Conservation (phyloP, 345 rosid genomes). For the Sonneratia alba region DNA sequence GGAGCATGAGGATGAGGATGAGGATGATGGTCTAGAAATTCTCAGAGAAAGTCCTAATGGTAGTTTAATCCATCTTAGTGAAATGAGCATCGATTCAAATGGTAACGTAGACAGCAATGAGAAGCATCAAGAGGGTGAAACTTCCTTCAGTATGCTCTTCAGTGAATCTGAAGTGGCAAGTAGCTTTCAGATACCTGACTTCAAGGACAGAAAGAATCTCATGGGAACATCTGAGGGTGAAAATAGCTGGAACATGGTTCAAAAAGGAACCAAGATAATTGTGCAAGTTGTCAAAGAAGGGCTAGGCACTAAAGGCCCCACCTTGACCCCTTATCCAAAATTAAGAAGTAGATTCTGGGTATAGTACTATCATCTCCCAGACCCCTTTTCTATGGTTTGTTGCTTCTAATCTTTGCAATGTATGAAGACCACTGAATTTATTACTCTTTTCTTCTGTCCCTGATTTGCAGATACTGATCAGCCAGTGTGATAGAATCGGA, state of each 20-base stretch:
- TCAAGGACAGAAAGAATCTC: slow-evolving; percentile 23
- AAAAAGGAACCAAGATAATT: slow-evolving; percentile 81
- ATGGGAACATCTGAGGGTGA: slow-evolving; percentile 19
- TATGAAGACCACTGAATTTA: slow-evolving; percentile 2
- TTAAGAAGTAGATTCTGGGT: slow-evolving; percentile 97
- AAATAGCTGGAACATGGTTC: slow-evolving; percentile 68
- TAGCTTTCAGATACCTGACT: slow-evolving; percentile 24
- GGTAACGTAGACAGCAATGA: slow-evolving; percentile 34
- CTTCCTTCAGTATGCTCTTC: slow-evolving; percentile 19
- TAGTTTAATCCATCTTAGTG: slow-evolving; percentile 37
- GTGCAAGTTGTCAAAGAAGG: slow-evolving; percentile 99
- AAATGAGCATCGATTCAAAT: slow-evolving; percentile 31
- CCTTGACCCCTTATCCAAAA: slow-evolving; percentile 82
- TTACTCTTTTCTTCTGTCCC: slow-evolving; percentile 14
- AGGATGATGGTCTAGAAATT: slow-evolving; percentile 50
- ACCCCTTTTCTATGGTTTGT: background rate
- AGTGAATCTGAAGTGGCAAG: slow-evolving; percentile 22
- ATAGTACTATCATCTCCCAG: slow-evolving; percentile 14
- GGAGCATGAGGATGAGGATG: slow-evolving; percentile 60
- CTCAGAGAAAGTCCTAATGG: slow-evolving; percentile 45
- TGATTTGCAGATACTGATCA: slow-evolving; percentile 49
- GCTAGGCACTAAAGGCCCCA: slow-evolving; percentile 88
- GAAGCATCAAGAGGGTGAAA: slow-evolving; percentile 37
- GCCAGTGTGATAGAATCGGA: slow-evolving; percentile 59
- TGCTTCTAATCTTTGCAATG: slow-evolving; percentile 4